phyloP scores from a whole-genome alignment of 2,329 filamentous ascomycete genomes.

The Dryadomyces quercus-mongolicae region DNA sequence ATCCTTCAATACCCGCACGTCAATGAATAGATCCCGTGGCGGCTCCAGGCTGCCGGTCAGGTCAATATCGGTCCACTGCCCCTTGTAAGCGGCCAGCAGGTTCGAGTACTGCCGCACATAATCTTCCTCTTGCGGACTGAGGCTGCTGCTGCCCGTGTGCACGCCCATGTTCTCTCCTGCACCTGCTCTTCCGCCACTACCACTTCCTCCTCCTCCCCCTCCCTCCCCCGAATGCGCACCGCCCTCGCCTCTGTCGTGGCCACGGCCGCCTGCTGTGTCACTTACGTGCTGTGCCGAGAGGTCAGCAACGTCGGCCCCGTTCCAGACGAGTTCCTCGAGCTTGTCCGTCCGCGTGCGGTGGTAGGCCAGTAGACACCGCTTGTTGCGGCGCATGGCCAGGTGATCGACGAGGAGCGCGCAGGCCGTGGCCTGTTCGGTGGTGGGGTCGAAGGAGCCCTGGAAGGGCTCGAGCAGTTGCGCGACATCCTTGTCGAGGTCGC shows the following conservation, averaged over 20 bases:
- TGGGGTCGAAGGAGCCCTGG: slow-evolving; percentile 74
- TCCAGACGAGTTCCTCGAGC: slow-evolving; percentile 89
- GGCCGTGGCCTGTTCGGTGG: slow-evolving; percentile 68
- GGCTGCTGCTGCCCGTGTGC: slow-evolving; percentile 48
- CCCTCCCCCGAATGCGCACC: slow-evolving; percentile 15
- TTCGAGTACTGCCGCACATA: slow-evolving; percentile 89
- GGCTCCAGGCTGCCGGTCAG: slow-evolving; percentile 88
- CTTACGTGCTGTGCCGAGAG: slow-evolving; percentile 44
- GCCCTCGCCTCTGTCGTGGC: slow-evolving; percentile 17
- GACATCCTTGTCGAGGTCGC: slow-evolving; percentile 83
- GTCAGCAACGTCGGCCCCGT: slow-evolving; percentile 72
- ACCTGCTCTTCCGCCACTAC: not conserved
- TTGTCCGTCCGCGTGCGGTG: slow-evolving; percentile 84
- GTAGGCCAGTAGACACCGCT: slow-evolving; percentile 88
- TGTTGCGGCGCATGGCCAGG: slow-evolving; percentile 89
- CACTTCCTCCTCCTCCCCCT: slow-evolving; percentile 17
- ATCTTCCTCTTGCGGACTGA: slow-evolving; percentile 93
- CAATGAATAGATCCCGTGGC: slow-evolving; percentile 91
- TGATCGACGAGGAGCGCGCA: slow-evolving; percentile 89
- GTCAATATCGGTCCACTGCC: slow-evolving; percentile 96
- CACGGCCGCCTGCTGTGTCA: slow-evolving; percentile 22
- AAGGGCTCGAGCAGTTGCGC: slow-evolving; percentile 69
- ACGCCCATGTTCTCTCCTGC: slow-evolving; percentile 21
- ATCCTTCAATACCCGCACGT: slow-evolving; percentile 90
- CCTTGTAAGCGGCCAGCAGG: slow-evolving; percentile 89